Base-by-base conservation (phyloP, 371 early-diverging fungal genomes). In the Sanchytrium tribonematis region DNA sequence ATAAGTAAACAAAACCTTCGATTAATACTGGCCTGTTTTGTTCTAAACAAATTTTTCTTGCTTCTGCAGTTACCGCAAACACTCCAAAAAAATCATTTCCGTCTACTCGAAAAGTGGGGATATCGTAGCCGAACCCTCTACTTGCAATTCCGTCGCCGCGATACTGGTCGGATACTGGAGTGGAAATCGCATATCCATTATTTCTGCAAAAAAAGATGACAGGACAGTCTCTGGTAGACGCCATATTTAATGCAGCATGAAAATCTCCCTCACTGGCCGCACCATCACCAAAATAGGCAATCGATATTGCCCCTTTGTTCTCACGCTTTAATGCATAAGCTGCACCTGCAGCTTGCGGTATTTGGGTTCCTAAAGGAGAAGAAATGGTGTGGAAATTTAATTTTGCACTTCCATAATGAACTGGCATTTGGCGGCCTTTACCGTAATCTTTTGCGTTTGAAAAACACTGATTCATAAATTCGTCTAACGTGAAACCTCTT, bases 131-230 rank as follows among this genome's bases (percentile, higher is more conserved):
- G 69, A 87, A 82, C 48, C 94, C 93, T 70, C 93, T 85, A 68
- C 82, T 80, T 29, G 85, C 91, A 76, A 97, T 93, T 66, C 97
- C 97, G 73, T 97, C 97, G 28, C 97, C 97, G 71, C 86, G 83
- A 77, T 93, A 97, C 80, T 97, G 96, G 71, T 97, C 95, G 65
- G 81, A 77, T 12, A 88, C 81, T 16, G 95, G 96, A 0, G 97
- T 97, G 0, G 96, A 96, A 67, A 97, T 97, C 30, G 97, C 96
- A 77, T 86, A 97, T 1, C 96, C 96, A 78, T 97, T 97, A 83
- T 97, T 97, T 67, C 97, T 88, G 80, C 96, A 96, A 77, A 93
- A 89, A 76, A 91, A 97, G 67, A 97, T 85, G 30, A 87, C 88
- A 0, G 97, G 97, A 66, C 88, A 82, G 31, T 84, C 86, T 30